These are phyloP conservation scores for Angomonas desouzai DNA, from an alignment of 208 protist species.

Conservation along the genomic window DNA sequence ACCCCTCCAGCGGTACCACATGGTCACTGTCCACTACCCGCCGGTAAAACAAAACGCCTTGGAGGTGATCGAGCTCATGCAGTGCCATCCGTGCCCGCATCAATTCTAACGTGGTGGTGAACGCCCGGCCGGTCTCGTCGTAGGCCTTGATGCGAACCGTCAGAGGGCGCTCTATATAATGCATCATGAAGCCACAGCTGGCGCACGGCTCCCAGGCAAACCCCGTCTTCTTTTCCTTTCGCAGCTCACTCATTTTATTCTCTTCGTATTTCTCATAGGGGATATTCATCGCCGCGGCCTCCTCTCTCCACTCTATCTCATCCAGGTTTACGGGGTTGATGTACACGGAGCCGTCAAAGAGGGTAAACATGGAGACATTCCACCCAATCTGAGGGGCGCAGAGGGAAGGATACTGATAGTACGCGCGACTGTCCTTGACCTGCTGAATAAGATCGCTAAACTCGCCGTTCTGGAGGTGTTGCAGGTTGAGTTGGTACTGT, in stretches of 20 bases:
- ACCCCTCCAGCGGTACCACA: conserved; percentile 83
- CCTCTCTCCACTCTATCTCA: conserved; percentile 32
- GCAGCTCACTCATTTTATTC: conserved; percentile 43
- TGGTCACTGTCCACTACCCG: conserved; percentile 83
- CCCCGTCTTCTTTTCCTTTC: conserved; percentile 44
- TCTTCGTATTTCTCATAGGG: conserved; percentile 42
- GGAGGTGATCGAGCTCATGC: conserved; percentile 84
- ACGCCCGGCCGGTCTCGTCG: conserved; percentile 31
- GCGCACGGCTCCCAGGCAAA: conserved; percentile 90
- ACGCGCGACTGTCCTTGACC: conserved; percentile 57
- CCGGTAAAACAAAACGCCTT: conserved; percentile 80
- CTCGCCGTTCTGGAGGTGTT: conserved; percentile 33
- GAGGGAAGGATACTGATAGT: conserved; percentile 89
- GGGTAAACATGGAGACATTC: conserved; percentile 87
- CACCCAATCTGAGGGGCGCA: conserved; percentile 84
- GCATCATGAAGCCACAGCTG: conserved; percentile 84
- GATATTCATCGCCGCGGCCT: conserved; percentile 18
- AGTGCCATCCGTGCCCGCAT: conserved; percentile 82
- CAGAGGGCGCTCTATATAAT: conserved; percentile 86
- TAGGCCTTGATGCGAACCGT: conserved; percentile 54
- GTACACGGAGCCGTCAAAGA: conserved; percentile 79
- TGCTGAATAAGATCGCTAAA: conserved; percentile 58
- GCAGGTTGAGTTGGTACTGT: conserved; percentile 50
- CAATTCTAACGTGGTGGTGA: conserved; percentile 44
- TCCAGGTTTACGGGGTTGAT: conserved; percentile 85